phyloP scores from a whole-genome alignment of 768 basidiomycete species.

The Dioszegia hungarica region DNA sequence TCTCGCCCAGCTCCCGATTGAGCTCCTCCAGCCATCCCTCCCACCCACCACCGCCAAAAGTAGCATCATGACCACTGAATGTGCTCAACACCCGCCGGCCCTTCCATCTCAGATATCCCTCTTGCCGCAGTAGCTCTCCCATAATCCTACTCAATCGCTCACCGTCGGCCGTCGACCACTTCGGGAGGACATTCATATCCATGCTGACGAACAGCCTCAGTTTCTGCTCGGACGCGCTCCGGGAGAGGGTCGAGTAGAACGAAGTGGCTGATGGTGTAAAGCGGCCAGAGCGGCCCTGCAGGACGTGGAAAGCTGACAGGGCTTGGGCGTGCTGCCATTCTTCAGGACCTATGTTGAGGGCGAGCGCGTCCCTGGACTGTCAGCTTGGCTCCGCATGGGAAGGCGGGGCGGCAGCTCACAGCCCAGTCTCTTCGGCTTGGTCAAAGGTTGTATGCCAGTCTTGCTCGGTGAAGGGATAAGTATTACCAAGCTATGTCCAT shows the following conservation, averaged over 20 bases:
- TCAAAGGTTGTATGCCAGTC: slow-evolving; percentile 40
- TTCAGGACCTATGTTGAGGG: slow-evolving; percentile 47
- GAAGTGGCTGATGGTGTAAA: neutral
- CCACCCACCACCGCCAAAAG: slow-evolving; percentile 41
- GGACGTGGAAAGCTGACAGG: slow-evolving; percentile 25
- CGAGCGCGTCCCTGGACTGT: slow-evolving; percentile 41
- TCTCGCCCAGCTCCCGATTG: slow-evolving; percentile 13
- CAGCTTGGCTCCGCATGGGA: neutral
- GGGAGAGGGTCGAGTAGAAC: too few species aligned
- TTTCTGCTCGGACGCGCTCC: neutral
- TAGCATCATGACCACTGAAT: slow-evolving; percentile 42
- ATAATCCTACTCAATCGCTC: slow-evolving; percentile 17
- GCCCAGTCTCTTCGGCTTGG: slow-evolving; percentile 38
- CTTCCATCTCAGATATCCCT: slow-evolving; percentile 20
- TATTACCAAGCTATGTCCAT: slow-evolving; percentile 50
- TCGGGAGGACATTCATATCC: slow-evolving; percentile 47
- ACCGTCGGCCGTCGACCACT: slow-evolving; percentile 14
- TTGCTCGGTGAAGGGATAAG: slow-evolving; percentile 38
- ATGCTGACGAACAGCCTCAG: slow-evolving; percentile 43
- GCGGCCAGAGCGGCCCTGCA: neutral
- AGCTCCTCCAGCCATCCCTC: slow-evolving; percentile 24
- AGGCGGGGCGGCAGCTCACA: slow-evolving; percentile 16
- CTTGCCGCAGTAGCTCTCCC: slow-evolving; percentile 7
- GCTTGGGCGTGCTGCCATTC: slow-evolving; percentile 48
- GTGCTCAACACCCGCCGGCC: slow-evolving; percentile 37